Conservation (phyloP, 2,329 filamentous ascomycete species). For the Fusarium napiforme region DNA sequence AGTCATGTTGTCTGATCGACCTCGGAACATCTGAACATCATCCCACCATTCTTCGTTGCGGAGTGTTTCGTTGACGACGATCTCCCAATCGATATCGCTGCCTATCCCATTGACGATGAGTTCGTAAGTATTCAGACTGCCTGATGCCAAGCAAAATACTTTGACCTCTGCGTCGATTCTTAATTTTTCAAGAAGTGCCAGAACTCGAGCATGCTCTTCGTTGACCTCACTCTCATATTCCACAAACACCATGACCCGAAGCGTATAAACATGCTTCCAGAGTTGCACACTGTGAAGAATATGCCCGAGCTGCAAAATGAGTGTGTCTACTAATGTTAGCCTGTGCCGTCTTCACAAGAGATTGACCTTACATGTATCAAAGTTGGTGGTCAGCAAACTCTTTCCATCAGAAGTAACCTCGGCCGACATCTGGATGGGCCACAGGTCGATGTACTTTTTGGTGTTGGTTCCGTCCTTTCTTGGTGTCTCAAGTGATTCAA, state of each 20-base stretch:
- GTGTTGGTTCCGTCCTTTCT: slow-evolving; percentile 64
- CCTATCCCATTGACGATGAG: slow-evolving; percentile 78
- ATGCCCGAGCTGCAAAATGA: slow-evolving; percentile 88
- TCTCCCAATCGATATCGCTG: slow-evolving; percentile 64
- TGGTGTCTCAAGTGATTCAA: slow-evolving; percentile 80
- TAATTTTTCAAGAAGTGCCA: slow-evolving; percentile 80
- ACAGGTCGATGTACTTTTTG: slow-evolving; percentile 87
- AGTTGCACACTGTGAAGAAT: slow-evolving; percentile 84
- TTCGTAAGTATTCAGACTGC: slow-evolving; percentile 77
- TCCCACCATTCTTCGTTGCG: slow-evolving; percentile 85
- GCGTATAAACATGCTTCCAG: slow-evolving; percentile 78
- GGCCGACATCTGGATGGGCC: slow-evolving; percentile 94
- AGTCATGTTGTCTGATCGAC: slow-evolving; percentile 52
- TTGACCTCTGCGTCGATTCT: slow-evolving; percentile 82
- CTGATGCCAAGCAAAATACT: slow-evolving; percentile 85
- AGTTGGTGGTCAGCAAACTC: slow-evolving; percentile 83
- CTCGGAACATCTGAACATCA: slow-evolving; percentile 70
- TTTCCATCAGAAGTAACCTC: slow-evolving; percentile 76
- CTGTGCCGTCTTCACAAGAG: background rate
- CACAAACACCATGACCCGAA: slow-evolving; percentile 87
- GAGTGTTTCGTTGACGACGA: slow-evolving; percentile 72
- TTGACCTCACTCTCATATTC: slow-evolving; percentile 87
- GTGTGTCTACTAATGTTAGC: slow-evolving; percentile 61
- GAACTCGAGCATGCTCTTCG: slow-evolving; percentile 79
- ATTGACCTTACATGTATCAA: slow-evolving; percentile 79